Percentiles rank a stretch among this genome's conserved stretches.
Conservation (phyloP, 768 basidiomycete species). For the Hygrophoropsis aurantiaca region DNA sequence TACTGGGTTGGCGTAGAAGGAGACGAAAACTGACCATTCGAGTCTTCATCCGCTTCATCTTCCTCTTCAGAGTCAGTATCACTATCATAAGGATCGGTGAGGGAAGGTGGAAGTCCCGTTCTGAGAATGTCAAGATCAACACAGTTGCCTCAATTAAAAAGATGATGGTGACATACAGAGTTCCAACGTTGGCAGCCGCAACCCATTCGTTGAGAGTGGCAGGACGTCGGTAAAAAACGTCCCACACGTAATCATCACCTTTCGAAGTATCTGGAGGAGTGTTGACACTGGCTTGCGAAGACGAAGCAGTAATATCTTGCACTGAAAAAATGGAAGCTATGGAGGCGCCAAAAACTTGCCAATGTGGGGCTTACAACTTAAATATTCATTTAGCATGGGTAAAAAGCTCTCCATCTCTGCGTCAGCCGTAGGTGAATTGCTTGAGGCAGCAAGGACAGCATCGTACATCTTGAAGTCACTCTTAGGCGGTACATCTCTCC, state of each 20-base stretch:
- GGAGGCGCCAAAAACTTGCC: background rate
- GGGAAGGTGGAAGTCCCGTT: constrained; percentile 61
- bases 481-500: constrained; percentile 44
- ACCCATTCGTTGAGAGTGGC: constrained; percentile 61
- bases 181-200: constrained; percentile 56
- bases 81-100: constrained; percentile 56
- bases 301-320: constrained; percentile 19
- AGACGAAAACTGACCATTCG: constrained; percentile 55
- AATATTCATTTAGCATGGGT: constrained; percentile 75
- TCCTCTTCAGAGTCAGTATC: constrained; percentile 65
- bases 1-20: background rate
- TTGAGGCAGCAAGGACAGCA: constrained; percentile 51
- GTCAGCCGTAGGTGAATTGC: constrained; percentile 37
- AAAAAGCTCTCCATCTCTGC: constrained; percentile 76
- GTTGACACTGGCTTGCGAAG: constrained; percentile 1
- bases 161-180: constrained; percentile 51
- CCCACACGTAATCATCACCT: constrained; percentile 77
- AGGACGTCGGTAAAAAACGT: constrained; percentile 77
- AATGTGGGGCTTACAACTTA: constrained; percentile 46
- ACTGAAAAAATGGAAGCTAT: constrained; percentile 16
- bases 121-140: constrained; percentile 31
- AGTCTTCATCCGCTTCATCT: constrained; percentile 82
- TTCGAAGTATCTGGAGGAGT: background rate
- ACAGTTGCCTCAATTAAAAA: too few relatives aligned
- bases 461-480: constrained; percentile 69